Percentiles rank a stretch among this genome's conserved stretches.
Conservation (phyloP, 495 filamentous ascomycete species). For the Podospora didyma region DNA sequence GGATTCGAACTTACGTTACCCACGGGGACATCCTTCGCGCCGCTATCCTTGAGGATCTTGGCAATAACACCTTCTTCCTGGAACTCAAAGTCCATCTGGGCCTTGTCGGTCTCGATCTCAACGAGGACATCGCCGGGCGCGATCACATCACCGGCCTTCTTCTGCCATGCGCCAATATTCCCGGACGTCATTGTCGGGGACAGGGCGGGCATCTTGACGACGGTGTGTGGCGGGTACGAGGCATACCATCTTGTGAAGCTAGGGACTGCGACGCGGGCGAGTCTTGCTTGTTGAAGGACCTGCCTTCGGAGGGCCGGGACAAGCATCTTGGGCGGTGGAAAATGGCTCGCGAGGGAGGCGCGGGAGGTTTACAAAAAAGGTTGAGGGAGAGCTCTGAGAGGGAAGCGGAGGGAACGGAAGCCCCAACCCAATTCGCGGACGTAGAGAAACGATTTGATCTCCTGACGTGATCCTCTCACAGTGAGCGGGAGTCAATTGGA, state of each 20-base stretch:
- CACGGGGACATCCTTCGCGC: constrained; percentile 92
- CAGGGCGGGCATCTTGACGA: constrained; percentile 96
- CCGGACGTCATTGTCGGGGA: constrained; percentile 97
- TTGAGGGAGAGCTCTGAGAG: constrained; percentile 11
- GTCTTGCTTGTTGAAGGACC: constrained; percentile 42
- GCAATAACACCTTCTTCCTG: constrained; percentile 96
- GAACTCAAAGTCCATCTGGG: constrained; percentile 99
- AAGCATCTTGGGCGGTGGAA: constrained; percentile 44
- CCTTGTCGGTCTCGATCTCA: constrained; percentile 99
- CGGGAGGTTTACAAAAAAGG: constrained; percentile 6
- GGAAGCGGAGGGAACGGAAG: constrained; percentile 19
- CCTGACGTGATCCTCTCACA: neutral
- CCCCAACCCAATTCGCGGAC: constrained; percentile 12
- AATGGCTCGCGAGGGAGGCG: constrained; percentile 25
- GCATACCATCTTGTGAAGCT: constrained; percentile 56
- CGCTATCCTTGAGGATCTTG: constrained; percentile 89
- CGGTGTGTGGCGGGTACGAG: constrained; percentile 82
- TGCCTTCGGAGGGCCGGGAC: constrained; percentile 51
- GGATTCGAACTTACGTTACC: constrained; percentile 70
- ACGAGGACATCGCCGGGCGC: constrained; percentile 94
- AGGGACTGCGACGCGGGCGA: constrained; percentile 38
- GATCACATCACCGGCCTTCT: constrained; percentile 87
- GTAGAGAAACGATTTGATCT: neutral
- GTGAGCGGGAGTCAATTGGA: constrained; percentile 17
- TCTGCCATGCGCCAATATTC: constrained; percentile 97